Evolutionary conservation across 306 rosid genomes (phyloP), one percentile per base, ranked within the genome.

Genomic region (Lablab purpureus): DNA sequence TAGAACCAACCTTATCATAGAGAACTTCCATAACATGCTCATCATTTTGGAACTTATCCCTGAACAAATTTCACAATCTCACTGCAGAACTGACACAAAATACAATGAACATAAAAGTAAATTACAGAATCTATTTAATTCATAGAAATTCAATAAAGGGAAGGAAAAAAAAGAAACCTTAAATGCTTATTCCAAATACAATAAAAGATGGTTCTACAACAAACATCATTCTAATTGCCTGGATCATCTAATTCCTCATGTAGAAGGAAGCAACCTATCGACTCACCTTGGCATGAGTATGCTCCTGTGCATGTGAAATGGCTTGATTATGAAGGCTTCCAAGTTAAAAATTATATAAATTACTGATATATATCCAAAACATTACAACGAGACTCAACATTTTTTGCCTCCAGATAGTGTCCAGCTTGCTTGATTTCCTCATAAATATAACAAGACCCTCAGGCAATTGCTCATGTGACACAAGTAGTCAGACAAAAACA

Each of bases 401-500:
- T 89, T 84, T 83, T 90, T 14, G 91, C 88, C 76, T 85, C 90
- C 80, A 93, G 28, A 71, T 30, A 71, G 81, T 52, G 77, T 79
- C 91, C 93, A 80, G 85, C 78, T 86, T 83, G 82, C 82, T 88
- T 91, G 71, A 84, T 86, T 87, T 88, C 90, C 56, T 87, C 77
- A 40, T 87, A 87, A 21, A 86, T n/a, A n/a, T 69, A 77, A 30
- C 46, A 52, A 90, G 80, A 58, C 97, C 94, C 37, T 93, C 97
- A 41, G 80, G 74, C 73, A 87, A 65, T 81, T 86, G 84, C 68
- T 93, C 94, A 43, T 82, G 81, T 67, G 90, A 84, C 47, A 92
- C 92, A 74, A 93, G 95, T 54, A 91, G 84, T 37, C 76, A 84
- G 77, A 86, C 89, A 63, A 93, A 97, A 72, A n/a, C n/a, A n/a